phyloP scores from a whole-genome alignment of 2,329 filamentous ascomycete species.

The Dactylellina haptotyla region DNA sequence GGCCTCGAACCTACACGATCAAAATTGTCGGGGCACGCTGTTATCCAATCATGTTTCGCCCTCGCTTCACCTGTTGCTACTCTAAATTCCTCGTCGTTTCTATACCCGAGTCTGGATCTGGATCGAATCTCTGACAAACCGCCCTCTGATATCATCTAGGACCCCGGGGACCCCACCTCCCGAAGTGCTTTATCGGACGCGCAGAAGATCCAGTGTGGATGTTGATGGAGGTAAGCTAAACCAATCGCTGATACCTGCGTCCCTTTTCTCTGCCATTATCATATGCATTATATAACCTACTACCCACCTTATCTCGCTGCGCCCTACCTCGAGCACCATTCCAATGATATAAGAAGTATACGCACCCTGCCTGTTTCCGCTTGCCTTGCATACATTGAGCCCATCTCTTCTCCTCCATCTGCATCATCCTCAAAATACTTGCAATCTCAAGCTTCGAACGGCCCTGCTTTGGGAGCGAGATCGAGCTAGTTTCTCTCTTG shows the following conservation, averaged over 20 bases:
- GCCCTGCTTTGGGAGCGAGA: slow-evolving; percentile 24
- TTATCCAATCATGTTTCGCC: not conserved
- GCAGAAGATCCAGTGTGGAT: slow-evolving; percentile 52
- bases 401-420: slow-evolving; percentile 10
- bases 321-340: slow-evolving; percentile 36
- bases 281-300: slow-evolving; percentile 53
- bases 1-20: not conserved
- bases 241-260: slow-evolving; percentile 44
- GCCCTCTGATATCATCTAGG: slow-evolving; percentile 49
- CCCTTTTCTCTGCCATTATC: slow-evolving; percentile 34
- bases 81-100: slow-evolving; percentile 11
- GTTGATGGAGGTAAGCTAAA: slow-evolving; percentile 54
- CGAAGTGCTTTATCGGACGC: slow-evolving; percentile 34
- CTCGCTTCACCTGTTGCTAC: not conserved
- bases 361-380: slow-evolving; percentile 23
- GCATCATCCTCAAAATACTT: not conserved
- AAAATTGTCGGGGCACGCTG: not conserved
- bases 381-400: slow-evolving; percentile 31
- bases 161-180: slow-evolving; percentile 47
- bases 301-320: slow-evolving; percentile 42
- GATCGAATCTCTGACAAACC: slow-evolving; percentile 53
- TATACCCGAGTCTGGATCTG: slow-evolving; percentile 37
- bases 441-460: not conserved
- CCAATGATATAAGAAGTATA: slow-evolving; percentile 46
- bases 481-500: slow-evolving; percentile 45